Evolutionary conservation across 148 eudicot species (phyloP), one percentile per base, ranked within the genome.

Genomic region (Rhododendron williamsianum): DNA sequence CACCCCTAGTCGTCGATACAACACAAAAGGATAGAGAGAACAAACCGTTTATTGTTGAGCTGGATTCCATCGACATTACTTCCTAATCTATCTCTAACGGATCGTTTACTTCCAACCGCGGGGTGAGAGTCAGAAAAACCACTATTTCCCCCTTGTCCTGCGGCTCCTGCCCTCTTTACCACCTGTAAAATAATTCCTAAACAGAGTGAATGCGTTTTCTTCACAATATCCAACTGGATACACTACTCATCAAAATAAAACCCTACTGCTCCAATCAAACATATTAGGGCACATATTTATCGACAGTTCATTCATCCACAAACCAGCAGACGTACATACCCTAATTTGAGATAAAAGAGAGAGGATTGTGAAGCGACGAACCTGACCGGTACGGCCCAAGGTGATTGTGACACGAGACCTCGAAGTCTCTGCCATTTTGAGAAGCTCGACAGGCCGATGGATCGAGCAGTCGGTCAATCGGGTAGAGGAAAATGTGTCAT

Each of bases 21-120:
- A 46, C 10, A 74, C 65, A 35, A 9, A 58, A 25, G 60, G 51
- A 86, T 45, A 45, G 36, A 27, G 76, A 71, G 76, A 38, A 84
- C 85, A 6, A 73, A 94, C 98, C 96, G 91, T 86, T 94, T 94
- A 73, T 48, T 80, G 84, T 78, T 83, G 9, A 77, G 76, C 38
- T 71, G 78, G 6, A 71, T 69, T 78, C 89, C 88, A 82, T 91
- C 94, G 6, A 49, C 87, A 80, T 84, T 86, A 78, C 65, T 84
- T 83, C 95, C 95, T n/a, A 93, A 91, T 89, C 98, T 91, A 89
- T 94, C 95, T 85, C 88, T 91, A 82, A 95, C 81, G 0, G 97
- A 91, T 51, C 95, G 91, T 81, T 95, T 96, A 58, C 90, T 90
- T 86, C 99, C 96, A n/a, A 56, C 85, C 13, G 84, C 84, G 16